Conservation (phyloP, 2,329 filamentous ascomycete species). For the Cladobotryum mycophilum region DNA sequence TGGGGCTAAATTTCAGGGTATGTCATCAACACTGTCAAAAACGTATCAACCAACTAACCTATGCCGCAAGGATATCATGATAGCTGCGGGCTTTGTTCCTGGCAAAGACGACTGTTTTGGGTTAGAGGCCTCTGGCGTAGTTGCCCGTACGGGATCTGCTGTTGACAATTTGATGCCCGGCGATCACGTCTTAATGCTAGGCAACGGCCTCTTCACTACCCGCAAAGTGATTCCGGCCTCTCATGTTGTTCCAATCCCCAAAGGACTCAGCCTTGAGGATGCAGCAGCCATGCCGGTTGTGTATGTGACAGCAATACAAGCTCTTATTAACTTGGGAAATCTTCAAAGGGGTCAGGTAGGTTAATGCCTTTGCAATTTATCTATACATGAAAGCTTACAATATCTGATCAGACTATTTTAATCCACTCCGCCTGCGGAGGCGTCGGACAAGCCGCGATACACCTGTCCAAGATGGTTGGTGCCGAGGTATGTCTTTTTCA, state of each 20-base stretch:
- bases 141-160: constrained; percentile 12
- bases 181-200: constrained; percentile 25
- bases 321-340: constrained; percentile 14
- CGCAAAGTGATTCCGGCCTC: background rate
- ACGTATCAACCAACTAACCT: background rate
- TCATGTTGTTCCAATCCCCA: constrained; percentile 21
- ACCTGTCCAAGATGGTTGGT: constrained; percentile 3
- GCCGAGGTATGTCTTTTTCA: constrained; percentile 17
- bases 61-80: constrained; percentile 12
- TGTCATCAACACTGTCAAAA: background rate
- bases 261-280: constrained; percentile 20
- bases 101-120: constrained; percentile 15
- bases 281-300: constrained; percentile 25
- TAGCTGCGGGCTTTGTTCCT: constrained; percentile 5
- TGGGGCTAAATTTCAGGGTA: constrained; percentile 6
- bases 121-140: constrained; percentile 24
- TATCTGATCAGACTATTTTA: constrained; percentile 2
- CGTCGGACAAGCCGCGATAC: constrained; percentile 2
- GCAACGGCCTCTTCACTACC: constrained; percentile 2
- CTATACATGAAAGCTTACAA: too few relatives aligned
- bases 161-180: constrained; percentile 21
- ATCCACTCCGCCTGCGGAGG: constrained; percentile 7
- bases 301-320: constrained; percentile 24
- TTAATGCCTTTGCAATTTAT: background rate
- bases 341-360: constrained; percentile 13